Percentiles rank a stretch among this genome's conserved stretches.
Evolutionary conservation across 495 filamentous ascomycete species (phyloP).

Genomic region (Neurospora sp.): DNA sequence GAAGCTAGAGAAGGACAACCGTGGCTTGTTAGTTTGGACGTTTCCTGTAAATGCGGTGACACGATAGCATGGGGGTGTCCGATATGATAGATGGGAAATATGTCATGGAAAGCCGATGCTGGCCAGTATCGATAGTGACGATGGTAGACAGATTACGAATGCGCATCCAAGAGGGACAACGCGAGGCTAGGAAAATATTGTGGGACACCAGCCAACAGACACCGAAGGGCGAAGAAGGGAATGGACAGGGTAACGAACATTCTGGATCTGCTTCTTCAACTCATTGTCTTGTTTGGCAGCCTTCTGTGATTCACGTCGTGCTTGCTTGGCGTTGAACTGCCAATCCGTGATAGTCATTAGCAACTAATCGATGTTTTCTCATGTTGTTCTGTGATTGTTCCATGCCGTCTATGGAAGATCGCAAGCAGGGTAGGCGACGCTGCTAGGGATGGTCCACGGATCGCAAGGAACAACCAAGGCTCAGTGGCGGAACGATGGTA

Average conservation of each 20-base stretch:
- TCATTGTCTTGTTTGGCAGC: conserved; percentile 73
- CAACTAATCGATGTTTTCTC: not conserved
- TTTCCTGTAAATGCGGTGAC: not conserved
- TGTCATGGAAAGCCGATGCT: not conserved
- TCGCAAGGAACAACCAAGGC: not conserved
- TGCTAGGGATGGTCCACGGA: not conserved
- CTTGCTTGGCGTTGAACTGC: conserved; percentile 77
- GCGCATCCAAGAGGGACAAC: not conserved
- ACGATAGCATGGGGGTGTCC: not conserved
- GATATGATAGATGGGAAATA: not conserved
- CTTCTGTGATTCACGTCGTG: conserved; percentile 70
- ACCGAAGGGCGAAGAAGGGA: not conserved
- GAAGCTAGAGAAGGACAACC: conserved; percentile 40
- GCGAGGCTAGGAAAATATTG: not conserved
- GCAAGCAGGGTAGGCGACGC: not conserved
- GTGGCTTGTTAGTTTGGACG: not conserved
- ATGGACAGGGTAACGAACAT: conserved; percentile 32
- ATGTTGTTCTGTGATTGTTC: not conserved
- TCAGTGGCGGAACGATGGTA: not conserved
- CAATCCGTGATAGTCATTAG: not conserved
- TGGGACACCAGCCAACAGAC: not conserved
- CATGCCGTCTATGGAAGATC: not conserved
- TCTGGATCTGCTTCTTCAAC: conserved; percentile 76
- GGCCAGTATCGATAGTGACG: not conserved
- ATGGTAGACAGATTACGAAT: not conserved